Percentiles rank a stretch among this genome's conserved stretches.
Conservation (phyloP, 768 basidiomycete species). For the Pleurotus salmoneostramineus region DNA sequence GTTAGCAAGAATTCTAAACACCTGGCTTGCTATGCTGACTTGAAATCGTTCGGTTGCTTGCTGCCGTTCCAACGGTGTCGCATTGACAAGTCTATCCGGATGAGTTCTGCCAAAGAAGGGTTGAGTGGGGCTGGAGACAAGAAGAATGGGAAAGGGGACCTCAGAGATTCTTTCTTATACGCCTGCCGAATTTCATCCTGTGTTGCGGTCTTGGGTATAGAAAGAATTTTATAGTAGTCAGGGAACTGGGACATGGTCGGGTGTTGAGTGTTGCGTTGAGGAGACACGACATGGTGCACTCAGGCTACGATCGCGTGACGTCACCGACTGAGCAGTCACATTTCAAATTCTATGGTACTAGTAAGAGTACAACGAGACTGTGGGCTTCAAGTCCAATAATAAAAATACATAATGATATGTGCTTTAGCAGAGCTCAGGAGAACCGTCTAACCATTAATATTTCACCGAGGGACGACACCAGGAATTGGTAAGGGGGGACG, state of each 20-base stretch:
- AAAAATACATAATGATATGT: conserved; percentile 9
- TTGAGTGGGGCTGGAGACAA: too few relatives aligned
- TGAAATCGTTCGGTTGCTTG: conserved; percentile 83
- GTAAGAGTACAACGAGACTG: too few relatives aligned
- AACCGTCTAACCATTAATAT: conserved; percentile 23
- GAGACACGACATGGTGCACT: background rate
- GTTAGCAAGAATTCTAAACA: conserved; percentile 1
- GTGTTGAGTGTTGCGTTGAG: conserved; percentile 5
- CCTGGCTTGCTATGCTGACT: conserved; percentile 27
- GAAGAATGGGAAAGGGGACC: conserved; percentile 29
- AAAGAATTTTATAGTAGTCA: conserved; percentile 73
- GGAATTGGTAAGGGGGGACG: conserved; percentile 19
- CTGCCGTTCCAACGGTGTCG: conserved; percentile 65
- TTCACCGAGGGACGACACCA: conserved; percentile 38
- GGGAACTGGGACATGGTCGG: conserved; percentile 69
- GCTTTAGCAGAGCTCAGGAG: too few relatives aligned
- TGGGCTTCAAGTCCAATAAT: background rate
- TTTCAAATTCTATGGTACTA: background rate
- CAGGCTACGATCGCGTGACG: conserved; percentile 9
- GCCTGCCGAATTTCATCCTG: conserved; percentile 71
- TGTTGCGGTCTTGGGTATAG: conserved; percentile 51
- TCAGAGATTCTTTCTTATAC: conserved; percentile 78
- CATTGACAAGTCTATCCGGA: conserved; percentile 78
- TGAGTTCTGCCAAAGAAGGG: conserved; percentile 59
- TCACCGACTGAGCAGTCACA: conserved; percentile 7